These are phyloP conservation scores for Hypoxylon sp. DNA, from an alignment of 2,329 filamentous ascomycete genomes.

Conservation along the genomic window DNA sequence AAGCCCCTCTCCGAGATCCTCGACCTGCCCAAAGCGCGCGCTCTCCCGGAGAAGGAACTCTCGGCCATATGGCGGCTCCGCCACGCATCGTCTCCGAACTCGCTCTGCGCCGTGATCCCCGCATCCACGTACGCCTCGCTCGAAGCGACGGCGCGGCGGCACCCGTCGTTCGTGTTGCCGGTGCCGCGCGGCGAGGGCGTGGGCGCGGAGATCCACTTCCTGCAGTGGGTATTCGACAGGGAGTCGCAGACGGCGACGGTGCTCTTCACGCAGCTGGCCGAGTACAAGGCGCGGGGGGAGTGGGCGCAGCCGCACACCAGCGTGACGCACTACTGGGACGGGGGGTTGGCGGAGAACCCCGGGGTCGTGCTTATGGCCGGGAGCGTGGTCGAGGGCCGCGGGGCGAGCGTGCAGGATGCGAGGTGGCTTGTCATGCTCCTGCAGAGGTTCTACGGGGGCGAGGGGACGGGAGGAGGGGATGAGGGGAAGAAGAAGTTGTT, in stretches of 20 bases:
- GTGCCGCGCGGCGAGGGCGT: slow-evolving; percentile 74
- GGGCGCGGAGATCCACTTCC: slow-evolving; percentile 93
- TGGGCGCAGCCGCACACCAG: slow-evolving; percentile 94
- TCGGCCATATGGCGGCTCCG: slow-evolving; percentile 91
- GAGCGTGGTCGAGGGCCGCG: slow-evolving; percentile 79
- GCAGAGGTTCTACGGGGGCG: slow-evolving; percentile 87
- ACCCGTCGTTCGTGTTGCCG: slow-evolving; percentile 93
- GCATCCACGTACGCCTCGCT: slow-evolving; percentile 81
- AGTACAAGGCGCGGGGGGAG: slow-evolving; percentile 92
- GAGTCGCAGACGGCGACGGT: slow-evolving; percentile 77
- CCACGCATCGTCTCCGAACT: slow-evolving; percentile 79
- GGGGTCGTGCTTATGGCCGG: slow-evolving; percentile 91
- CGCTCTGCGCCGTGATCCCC: slow-evolving; percentile 88
- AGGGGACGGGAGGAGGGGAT: slow-evolving; percentile 68
- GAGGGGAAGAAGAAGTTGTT: slow-evolving; percentile 78
- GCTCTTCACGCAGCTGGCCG: slow-evolving; percentile 93
- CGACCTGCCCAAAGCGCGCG: slow-evolving; percentile 82
- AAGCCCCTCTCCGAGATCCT: slow-evolving; percentile 70
- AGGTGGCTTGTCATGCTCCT: slow-evolving; percentile 92
- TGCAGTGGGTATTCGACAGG: slow-evolving; percentile 93
- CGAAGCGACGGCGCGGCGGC: slow-evolving; percentile 75
- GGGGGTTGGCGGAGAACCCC: slow-evolving; percentile 73
- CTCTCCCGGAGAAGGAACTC: slow-evolving; percentile 84
- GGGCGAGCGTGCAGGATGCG: slow-evolving; percentile 85
- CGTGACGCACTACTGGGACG: slow-evolving; percentile 89